These are phyloP conservation scores for Rheum nobile DNA, from an alignment of 148 eudicot species.

Conservation along the genomic window DNA sequence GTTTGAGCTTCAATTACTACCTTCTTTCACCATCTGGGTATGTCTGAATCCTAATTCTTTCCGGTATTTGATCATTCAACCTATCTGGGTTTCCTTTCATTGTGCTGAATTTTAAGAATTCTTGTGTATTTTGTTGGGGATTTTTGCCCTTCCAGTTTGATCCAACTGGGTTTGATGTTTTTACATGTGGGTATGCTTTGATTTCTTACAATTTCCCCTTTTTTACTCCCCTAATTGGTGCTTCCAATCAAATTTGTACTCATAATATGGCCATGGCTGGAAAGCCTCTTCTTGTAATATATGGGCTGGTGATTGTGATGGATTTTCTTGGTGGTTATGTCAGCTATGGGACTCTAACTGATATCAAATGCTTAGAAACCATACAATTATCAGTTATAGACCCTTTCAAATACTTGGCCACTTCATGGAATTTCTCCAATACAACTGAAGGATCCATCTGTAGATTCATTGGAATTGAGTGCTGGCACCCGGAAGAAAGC, in stretches of 20 bases:
- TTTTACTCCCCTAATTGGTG: not conserved
- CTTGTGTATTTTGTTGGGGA: not conserved
- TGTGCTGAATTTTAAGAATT: slow-evolving; percentile 11
- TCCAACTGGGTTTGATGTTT: slow-evolving; percentile 8
- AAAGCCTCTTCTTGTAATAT: slow-evolving; percentile 7
- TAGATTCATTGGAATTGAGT: slow-evolving; percentile 27
- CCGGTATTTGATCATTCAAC: not conserved
- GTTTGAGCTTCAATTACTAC: not conserved
- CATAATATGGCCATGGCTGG: slow-evolving; percentile 12
- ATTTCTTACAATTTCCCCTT: slow-evolving; percentile 3
- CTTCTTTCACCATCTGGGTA: slow-evolving; percentile 18
- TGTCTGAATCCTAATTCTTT: slow-evolving; percentile 18
- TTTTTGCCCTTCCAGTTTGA: not conserved
- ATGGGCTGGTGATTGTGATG: slow-evolving; percentile 10
- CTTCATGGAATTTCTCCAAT: slow-evolving; percentile 32
- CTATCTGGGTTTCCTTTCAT: slow-evolving; percentile 8
- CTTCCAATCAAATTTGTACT: not conserved
- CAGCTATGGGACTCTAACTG: slow-evolving; percentile 24
- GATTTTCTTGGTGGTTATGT: slow-evolving; percentile 13
- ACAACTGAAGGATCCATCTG: slow-evolving; percentile 33
- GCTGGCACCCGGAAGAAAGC: slow-evolving; percentile 39
- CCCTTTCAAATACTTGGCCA: slow-evolving; percentile 18
- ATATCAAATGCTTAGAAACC: slow-evolving; percentile 23
- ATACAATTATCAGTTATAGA: slow-evolving; percentile 18
- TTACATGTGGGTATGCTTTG: not conserved